Evolutionary conservation across 1,139 yeast species (phyloP), one percentile per base, ranked within the genome.

Genomic region (Sugiyamaella novakii): DNA sequence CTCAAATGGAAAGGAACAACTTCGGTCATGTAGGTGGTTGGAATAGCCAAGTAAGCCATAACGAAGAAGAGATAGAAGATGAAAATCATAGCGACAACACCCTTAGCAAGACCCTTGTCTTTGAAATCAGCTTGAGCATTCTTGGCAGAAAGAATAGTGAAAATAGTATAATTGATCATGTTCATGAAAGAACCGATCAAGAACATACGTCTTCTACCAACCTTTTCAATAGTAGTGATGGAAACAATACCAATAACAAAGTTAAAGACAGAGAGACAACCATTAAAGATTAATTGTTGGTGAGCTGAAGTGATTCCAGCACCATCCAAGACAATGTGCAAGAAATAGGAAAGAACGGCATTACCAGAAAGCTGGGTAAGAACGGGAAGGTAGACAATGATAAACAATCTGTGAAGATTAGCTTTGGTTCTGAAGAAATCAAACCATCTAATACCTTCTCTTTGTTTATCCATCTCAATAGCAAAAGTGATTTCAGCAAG

Each of bases 401-500:
- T 65, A 50, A 70, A 68, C 21, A 68, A 55, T 63, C 78, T 67
- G 58, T 67, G 71, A 53, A 73, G 65, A 57, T 67, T 71, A 34
- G 67, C 61, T 47, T 61, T 60, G 42, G 67, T 64, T n/a, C 46
- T 64, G 50, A 73, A n/a, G 55, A 74, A 75, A 55, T 74, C 78
- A n/a, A 57, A 15, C 49, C 45, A 42, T 15, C 24, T 30, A 30
- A 28, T 36, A 21, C 37, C 43, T 35, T 40, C 43, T 40, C 50
- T 54, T 48, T 25, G 31, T 33, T 43, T 51, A 28, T 57, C 60
- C 34, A 39, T 42, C 29, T 56, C 58, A 19, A 58, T 43, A 11
- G 59, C 54, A n/a, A 50, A 47, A 28, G 45, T 35, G 42, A 58
- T 58, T 44, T 58, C 61, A 19, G 59, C 53, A 38, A 56, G 43